A percentile compares a stretch with the other conserved stretches of the same genome.
Conservation (phyloP, 2,329 filamentous ascomycete genomes). For the Nemania abortiva region DNA sequence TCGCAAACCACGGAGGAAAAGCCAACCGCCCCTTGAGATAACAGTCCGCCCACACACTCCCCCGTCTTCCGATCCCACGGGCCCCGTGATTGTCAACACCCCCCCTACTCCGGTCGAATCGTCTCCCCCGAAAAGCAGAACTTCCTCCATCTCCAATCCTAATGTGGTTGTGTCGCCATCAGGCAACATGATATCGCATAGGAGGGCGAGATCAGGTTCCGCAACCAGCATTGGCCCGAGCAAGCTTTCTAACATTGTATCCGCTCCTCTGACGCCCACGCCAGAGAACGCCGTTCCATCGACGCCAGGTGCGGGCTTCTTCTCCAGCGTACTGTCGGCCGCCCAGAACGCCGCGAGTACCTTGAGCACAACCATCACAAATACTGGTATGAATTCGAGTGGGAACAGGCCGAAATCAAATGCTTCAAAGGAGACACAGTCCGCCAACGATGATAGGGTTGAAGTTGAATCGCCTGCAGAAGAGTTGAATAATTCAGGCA, state of each 20-base stretch:
- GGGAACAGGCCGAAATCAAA: constrained; percentile 58
- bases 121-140: constrained; percentile 38
- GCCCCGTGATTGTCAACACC: constrained; percentile 72
- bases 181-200: constrained; percentile 79
- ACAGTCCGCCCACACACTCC: constrained; percentile 60
- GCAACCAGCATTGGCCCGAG: constrained; percentile 73
- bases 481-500: constrained; percentile 55
- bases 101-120: constrained; percentile 73
- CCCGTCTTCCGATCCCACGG: constrained; percentile 56
- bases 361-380: constrained; percentile 79
- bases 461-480: constrained; percentile 60
- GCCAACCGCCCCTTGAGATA: constrained; percentile 43
- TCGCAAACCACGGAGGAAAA: constrained; percentile 41
- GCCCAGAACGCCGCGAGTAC: constrained; percentile 91
- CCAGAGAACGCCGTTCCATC: constrained; percentile 69
- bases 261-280: constrained; percentile 80
- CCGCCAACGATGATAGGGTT: constrained; percentile 54
- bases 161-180: constrained; percentile 72
- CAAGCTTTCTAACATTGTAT: constrained; percentile 84
- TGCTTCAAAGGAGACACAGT: constrained; percentile 50
- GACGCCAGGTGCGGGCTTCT: constrained; percentile 79
- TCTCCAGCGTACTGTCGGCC: constrained; percentile 91
- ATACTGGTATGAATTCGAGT: constrained; percentile 68
- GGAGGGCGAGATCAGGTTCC: constrained; percentile 66
- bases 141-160: constrained; percentile 51